These are phyloP conservation scores for Blyttiomyces sp. DNA, from an alignment of 371 early-diverging fungal species.

Conservation along the genomic window DNA sequence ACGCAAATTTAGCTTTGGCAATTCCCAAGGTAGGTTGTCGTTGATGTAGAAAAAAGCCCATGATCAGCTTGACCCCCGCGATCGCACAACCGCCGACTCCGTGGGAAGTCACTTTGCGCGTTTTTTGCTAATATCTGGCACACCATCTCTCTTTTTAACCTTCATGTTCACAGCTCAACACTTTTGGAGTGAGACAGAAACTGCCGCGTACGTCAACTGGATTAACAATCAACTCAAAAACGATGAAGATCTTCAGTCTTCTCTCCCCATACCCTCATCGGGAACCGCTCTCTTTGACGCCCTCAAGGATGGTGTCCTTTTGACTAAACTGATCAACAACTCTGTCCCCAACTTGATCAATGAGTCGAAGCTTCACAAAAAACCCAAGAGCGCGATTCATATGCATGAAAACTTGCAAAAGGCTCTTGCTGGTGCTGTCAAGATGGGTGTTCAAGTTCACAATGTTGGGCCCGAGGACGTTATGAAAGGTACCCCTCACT, in stretches of 20 bases:
- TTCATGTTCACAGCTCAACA: constrained; percentile 25
- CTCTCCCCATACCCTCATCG: constrained; percentile 68
- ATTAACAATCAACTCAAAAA: constrained; percentile 83
- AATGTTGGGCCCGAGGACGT: constrained; percentile 41
- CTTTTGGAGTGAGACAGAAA: constrained; percentile 29
- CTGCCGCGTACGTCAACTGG: constrained; percentile 34
- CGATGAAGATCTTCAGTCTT: constrained; percentile 74
- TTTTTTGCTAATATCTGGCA: too few species aligned
- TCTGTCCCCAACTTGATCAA: constrained; percentile 92
- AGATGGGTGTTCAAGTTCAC: constrained; percentile 32
- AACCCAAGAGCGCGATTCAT: constrained; percentile 25
- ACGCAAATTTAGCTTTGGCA: too few species aligned
- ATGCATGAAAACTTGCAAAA: constrained; percentile 26
- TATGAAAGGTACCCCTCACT: constrained; percentile 32
- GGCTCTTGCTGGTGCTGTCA: constrained; percentile 22
- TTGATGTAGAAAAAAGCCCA: too few species aligned
- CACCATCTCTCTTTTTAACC: too few species aligned
- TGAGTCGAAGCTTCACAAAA: constrained; percentile 72
- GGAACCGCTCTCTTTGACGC: constrained; percentile 31
- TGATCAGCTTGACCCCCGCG: too few species aligned
- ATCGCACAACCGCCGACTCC: too few species aligned
- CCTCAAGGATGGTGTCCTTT: constrained; percentile 76
- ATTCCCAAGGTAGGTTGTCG: too few species aligned
- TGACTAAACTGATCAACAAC: constrained; percentile 95
- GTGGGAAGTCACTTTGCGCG: too few species aligned